phyloP scores from a whole-genome alignment of 2,329 filamentous ascomycete species.

The Lecanicillium sp. region DNA sequence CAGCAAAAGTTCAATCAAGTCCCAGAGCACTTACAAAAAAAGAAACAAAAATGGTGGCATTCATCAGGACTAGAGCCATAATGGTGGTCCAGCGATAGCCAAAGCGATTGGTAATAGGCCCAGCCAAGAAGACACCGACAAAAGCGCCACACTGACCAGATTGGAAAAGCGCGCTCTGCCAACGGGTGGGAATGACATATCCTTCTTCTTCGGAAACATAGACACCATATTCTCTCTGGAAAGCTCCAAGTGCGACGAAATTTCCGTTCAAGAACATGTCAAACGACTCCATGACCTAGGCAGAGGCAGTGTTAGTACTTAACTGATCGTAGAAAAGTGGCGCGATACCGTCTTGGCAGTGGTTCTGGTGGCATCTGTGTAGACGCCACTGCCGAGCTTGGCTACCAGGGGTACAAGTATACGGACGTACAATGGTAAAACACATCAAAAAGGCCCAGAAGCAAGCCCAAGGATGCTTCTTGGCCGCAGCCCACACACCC shows the following conservation, averaged over 20 bases:
- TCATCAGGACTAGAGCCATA: conserved; percentile 26
- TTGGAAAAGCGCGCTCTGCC: conserved; percentile 29
- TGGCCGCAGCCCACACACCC: conserved; percentile 27
- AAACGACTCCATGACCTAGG: conserved; percentile 42
- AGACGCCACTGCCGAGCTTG: neutral
- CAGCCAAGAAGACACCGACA: conserved; percentile 26
- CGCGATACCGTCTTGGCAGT: too few relatives aligned
- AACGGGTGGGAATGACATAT: conserved; percentile 28
- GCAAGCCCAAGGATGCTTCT: conserved; percentile 33
- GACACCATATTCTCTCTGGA: conserved; percentile 29
- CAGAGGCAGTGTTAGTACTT: too few relatives aligned
- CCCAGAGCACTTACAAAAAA: conserved; percentile 37
- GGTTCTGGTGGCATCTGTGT: too few relatives aligned
- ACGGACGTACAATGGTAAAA: conserved; percentile 37
- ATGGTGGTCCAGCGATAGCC: conserved; percentile 30
- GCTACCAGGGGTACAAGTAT: too few relatives aligned
- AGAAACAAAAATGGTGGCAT: conserved; percentile 36
- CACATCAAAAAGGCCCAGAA: conserved; percentile 41
- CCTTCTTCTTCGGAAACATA: conserved; percentile 4
- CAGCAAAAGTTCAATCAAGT: neutral
- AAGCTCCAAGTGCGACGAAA: conserved; percentile 33
- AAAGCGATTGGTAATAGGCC: conserved; percentile 26
- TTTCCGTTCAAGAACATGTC: conserved; percentile 39
- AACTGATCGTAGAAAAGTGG: neutral
- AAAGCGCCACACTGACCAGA: conserved; percentile 26